Base-by-base conservation (phyloP, 164 flowering plant genomes). In the Umbellularia californica region DNA sequence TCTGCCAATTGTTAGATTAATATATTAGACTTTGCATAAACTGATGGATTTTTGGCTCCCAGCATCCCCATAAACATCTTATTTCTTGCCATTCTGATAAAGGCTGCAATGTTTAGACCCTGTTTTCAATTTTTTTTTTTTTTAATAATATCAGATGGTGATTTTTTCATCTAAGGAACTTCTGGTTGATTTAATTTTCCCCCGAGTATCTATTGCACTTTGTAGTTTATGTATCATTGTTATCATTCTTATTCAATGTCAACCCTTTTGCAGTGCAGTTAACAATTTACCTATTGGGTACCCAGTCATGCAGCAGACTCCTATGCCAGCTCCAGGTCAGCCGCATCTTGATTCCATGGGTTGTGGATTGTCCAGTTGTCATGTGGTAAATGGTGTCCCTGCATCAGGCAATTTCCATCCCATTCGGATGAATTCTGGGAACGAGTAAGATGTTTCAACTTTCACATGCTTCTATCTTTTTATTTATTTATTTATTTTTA, bases 331-430 rank as follows among this genome's bases (percentile, higher is more conserved):
- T 52, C 71, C 97, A 20, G 95, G 99, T 65, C 99, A 91, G 75
- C 97, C 91, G 27, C 99, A 95, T 86, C 80, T 93, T 27, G 92
- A 93, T 79, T 71, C 97, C 23, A 88, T 92, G 92, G 90, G 87
- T 63, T 80, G 88, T 83, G 90, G 97, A 66, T 82, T 91, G 58
- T 89, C 97, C 60, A 88, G 86, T 83, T 90, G 92, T 81, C 98
- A 92, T 79, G 89, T 90, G 72, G 99, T 93, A 27, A 93, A 93
- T 88, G 99, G 99, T 69, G 93, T 95, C 68, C 98, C 99, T 77
- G 98, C 98, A 70, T 90, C 92, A 6, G 87, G 90, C 58, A 91
- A 86, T 80, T 90, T 77, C 73, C 97, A 90, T 74, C 92, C 95
- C 28, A 87, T 93, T 78, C 87, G 90, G 70, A 86, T 92, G 87